Base-by-base conservation (phyloP, 257 asterid genomes). In the Leptodermis oblonga region DNA sequence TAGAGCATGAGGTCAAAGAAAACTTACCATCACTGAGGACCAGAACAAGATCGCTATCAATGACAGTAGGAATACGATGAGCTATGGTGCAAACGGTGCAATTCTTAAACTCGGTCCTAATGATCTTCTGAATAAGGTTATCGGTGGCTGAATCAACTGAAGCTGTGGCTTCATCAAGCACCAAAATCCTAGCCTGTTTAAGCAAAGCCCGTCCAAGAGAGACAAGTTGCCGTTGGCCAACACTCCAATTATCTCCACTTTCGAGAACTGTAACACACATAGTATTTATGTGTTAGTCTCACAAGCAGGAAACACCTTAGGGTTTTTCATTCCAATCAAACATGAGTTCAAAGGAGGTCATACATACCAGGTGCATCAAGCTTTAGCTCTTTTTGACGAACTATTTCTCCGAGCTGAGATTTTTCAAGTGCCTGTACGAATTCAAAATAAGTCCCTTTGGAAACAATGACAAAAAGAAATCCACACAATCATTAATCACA, bases 131-230 rank as follows among this genome's bases (percentile, higher is more conserved):
- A 70, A 93, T 88, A 65, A 93, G 96, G 68, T 93, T 93, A 77
- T 93, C 99, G 23, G 99, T 93, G 65, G 99, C 99, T 12, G 99
- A 87, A 83, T 90, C 97, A 62, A 90, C 99, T 5, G 99, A 90
- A 62, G 98, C 97, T 11, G 98, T 92, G 30, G 98, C 98, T 83
- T 92, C 98, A 72, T 92, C 98, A 18, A 92, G 98, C 63, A 92
- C 98, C 84, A 92, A 69, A 39, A 92, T 90, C 74, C 83, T 90
- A 22, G 98, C 90, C 80, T 92, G 98, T 82, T 90, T 92, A 56
- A 92, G 97, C 72, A 92, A 79, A 33, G 97, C 97, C 67, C 98
- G 91, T 7, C 98, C 98, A 25, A 92, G 91, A 65, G 98, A 85
- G 56, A 92, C 96, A 67, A 92, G 95, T 79, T 92, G 98, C 31